Percentiles rank a stretch among this genome's conserved stretches.
These are phyloP conservation scores for Carex arenaria DNA, from an alignment of 202 grass and related monocot genomes.

Conservation along the genomic window DNA sequence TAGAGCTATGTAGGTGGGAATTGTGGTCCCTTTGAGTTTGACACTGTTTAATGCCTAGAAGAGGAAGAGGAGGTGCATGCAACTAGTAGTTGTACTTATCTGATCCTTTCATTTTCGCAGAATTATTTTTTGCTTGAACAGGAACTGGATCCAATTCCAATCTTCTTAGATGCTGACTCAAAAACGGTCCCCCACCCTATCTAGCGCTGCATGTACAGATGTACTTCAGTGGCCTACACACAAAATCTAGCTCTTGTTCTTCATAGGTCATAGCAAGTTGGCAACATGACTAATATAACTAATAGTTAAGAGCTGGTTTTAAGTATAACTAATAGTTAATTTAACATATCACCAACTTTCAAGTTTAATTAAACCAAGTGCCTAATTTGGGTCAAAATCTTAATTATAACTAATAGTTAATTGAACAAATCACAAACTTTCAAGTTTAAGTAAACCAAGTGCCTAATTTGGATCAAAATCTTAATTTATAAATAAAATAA, in stretches of 20 bases:
- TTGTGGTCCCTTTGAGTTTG: slow-evolving; percentile 12
- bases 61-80: slow-evolving; percentile 19
- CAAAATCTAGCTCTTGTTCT: slow-evolving; percentile 12
- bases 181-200: slow-evolving; percentile 2
- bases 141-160: slow-evolving; percentile 28
- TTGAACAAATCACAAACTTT: too few relatives aligned
- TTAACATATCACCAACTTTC: too few relatives aligned
- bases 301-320: background rate
- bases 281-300: background rate
- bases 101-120: background rate
- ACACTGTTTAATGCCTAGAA: slow-evolving; percentile 1
- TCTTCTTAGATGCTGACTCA: slow-evolving; percentile 21
- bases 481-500: too few relatives aligned
- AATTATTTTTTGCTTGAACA: slow-evolving; percentile 16
- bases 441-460: too few relatives aligned
- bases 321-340: too few relatives aligned
- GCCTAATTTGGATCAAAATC: too few relatives aligned
- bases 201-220: background rate
- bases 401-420: too few relatives aligned
- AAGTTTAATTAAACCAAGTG: too few relatives aligned
- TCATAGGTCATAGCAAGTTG: background rate
- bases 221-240: background rate
- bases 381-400: too few relatives aligned
- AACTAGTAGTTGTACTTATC: slow-evolving; percentile 23
- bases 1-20: background rate